Evolutionary conservation across 2,329 filamentous ascomycete genomes (phyloP), one percentile per base, ranked within the genome.

Genomic region (Stachybotrys chartarum): DNA sequence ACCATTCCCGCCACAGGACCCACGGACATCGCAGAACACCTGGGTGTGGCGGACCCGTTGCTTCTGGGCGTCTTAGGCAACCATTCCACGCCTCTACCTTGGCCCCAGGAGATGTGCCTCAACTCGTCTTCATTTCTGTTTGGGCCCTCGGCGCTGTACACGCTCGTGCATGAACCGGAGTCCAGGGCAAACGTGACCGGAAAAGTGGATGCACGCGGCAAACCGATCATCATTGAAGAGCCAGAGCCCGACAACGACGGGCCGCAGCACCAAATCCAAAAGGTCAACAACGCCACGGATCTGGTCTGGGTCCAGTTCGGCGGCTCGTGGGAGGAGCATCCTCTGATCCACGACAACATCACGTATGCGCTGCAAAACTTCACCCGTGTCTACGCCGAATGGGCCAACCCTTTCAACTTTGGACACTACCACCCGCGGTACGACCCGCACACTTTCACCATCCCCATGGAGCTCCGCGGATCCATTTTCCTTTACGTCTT

Each of bases 371-470:
- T 72, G 31, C 61, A 68, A 51, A 72, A 74, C 60, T 75, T 74
- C 53, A 70, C 68, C 1, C 60, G 70, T 14, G 64, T 64, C 1
- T 72, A 72, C 32, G 60, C 65, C 1, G 70, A 75, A 54, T 75
- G 72, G 72, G 72, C 69, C 11, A 74, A 74, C 47, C 70, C 70
- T 1, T 74, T 73, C 64, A 72, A 68, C 59, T 73, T 71, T 51
- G 66, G 66, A 6, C 68, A 71, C 32, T 71, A 72, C 47, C 69
- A 74, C 51, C 62, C 70, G 11, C 70, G 72, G 6, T 74, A 74
- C 55, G 72, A 75, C 54, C 72, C 72, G 7, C 72, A 75, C 53
- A 72, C 70, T 0, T 75, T 70, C 50, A 75, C 72, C 5, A 74
- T 75, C 18, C 72, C 72, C 2, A 73, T 74, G 66, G 72, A 75